A percentile compares a stretch with the other conserved stretches of the same genome.
Evolutionary conservation across 2,329 filamentous ascomycete genomes (phyloP).

Genomic region (Parastagonospora avenae): DNA sequence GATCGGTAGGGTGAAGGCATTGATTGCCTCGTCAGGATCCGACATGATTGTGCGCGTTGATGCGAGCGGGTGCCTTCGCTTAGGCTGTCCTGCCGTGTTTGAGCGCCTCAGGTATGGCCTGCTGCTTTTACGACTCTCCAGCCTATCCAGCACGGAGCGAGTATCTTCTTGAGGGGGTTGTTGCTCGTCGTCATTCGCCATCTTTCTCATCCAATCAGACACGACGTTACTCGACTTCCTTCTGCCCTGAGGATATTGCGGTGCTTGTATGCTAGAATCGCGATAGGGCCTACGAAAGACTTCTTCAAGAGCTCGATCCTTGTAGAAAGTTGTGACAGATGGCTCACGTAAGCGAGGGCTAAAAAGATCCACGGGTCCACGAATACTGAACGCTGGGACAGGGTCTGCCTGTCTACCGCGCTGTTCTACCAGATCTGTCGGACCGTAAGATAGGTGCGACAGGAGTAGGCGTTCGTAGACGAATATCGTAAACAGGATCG

Average conservation of each 20-base stretch:
- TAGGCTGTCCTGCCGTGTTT: constrained; percentile 42
- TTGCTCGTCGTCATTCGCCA: constrained; percentile 65
- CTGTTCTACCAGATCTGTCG: constrained; percentile 83
- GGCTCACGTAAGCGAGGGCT: constrained; percentile 82
- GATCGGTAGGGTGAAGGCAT: constrained; percentile 42
- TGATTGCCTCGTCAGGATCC: constrained; percentile 56
- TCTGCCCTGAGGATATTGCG: constrained; percentile 57
- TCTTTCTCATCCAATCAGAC: constrained; percentile 84
- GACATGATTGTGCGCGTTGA: constrained; percentile 61
- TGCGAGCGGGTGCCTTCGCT: constrained; percentile 55
- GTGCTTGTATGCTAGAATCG: constrained; percentile 56
- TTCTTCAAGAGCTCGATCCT: constrained; percentile 87
- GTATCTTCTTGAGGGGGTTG: constrained; percentile 67
- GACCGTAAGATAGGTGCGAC: constrained; percentile 76
- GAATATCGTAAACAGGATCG: constrained; percentile 84
- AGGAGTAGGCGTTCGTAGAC: constrained; percentile 83
- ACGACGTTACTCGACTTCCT: constrained; percentile 81
- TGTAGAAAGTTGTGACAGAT: constrained; percentile 85
- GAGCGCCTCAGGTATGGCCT: constrained; percentile 61
- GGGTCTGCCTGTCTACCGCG: constrained; percentile 63
- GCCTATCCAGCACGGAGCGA: constrained; percentile 60
- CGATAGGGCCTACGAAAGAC: constrained; percentile 76
- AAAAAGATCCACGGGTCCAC: constrained; percentile 64
- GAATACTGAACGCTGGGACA: constrained; percentile 49
- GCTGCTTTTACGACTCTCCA: constrained; percentile 58